phyloP scores from a whole-genome alignment of 345 rosid species.

The Nephelium lappaceum region DNA sequence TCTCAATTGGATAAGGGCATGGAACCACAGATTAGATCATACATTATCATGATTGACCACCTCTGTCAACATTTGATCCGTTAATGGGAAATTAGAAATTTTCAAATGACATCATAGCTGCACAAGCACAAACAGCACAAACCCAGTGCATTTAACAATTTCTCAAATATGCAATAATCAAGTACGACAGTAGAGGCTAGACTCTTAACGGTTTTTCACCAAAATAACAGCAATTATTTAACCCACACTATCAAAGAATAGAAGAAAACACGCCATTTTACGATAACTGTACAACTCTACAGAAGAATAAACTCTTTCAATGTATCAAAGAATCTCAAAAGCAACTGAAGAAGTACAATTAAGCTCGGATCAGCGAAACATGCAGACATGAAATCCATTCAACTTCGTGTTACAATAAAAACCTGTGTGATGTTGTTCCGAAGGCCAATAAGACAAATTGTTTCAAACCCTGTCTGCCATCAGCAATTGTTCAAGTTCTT shows the following conservation, averaged over 20 bases:
- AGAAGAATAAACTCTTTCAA: neutral
- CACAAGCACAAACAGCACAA: neutral
- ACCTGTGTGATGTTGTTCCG: neutral
- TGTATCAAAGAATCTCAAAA: neutral
- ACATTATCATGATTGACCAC: too few relatives aligned
- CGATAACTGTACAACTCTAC: neutral
- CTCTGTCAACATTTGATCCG: too few relatives aligned
- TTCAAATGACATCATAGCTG: neutral
- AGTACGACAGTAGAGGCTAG: neutral
- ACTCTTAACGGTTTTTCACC: neutral
- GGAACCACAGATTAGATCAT: too few relatives aligned
- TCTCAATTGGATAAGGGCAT: too few relatives aligned
- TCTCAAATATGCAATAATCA: neutral
- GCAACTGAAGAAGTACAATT: neutral
- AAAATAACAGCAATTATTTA: neutral
- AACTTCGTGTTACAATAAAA: neutral
- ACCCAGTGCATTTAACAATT: neutral
- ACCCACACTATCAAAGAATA: neutral
- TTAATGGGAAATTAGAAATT: too few relatives aligned
- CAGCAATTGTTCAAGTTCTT: slow-evolving; percentile 86
- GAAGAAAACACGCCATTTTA: neutral
- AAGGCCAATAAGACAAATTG: neutral
- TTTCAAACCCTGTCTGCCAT: slow-evolving; percentile 50
- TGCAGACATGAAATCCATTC: neutral
- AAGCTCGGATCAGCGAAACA: too few relatives aligned